These are phyloP conservation scores for grape (Vitis vinifera) DNA, from an alignment of 164 flowering plant species.

Conservation along the genomic window DNA sequence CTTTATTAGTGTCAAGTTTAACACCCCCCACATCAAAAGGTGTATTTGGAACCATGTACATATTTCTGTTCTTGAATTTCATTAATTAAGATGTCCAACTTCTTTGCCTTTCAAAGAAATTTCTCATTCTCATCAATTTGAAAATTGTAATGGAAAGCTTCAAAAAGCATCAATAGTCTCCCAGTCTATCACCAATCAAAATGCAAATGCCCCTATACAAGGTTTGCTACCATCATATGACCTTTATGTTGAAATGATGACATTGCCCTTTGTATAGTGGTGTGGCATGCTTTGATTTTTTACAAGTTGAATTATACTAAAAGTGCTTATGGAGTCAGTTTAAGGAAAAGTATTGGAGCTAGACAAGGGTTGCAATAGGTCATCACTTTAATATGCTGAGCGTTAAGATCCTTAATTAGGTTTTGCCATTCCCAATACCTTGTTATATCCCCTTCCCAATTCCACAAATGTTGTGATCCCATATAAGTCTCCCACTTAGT, in stretches of 20 bases:
- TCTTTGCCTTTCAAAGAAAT: slow-evolving; percentile 68
- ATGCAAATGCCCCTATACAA: not conserved
- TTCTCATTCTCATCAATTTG: slow-evolving; percentile 64
- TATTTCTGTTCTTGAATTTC: slow-evolving; percentile 50
- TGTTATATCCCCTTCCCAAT: slow-evolving; percentile 78
- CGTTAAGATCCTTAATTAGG: slow-evolving; percentile 54
- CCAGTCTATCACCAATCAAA: not conserved
- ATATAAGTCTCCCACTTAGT: slow-evolving; percentile 83
- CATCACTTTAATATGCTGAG: slow-evolving; percentile 65
- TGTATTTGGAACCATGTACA: slow-evolving; percentile 85
- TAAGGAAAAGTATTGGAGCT: slow-evolving; percentile 46
- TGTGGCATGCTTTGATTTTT: not conserved
- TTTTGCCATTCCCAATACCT: slow-evolving; percentile 65
- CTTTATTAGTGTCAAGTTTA: slow-evolving; percentile 56
- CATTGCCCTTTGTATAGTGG: not conserved
- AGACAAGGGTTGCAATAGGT: slow-evolving; percentile 90
- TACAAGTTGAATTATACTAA: not conserved
- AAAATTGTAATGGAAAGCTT: slow-evolving; percentile 6
- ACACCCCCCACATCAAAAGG: slow-evolving; percentile 83
- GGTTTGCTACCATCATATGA: no score
- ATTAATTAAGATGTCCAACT: slow-evolving; percentile 67
- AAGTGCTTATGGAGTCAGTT: slow-evolving; percentile 10
- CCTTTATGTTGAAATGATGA: not conserved
- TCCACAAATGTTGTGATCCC: slow-evolving; percentile 94
- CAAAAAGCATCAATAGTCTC: not conserved